Percentiles rank a stretch among this genome's conserved stretches.
These are phyloP conservation scores for Fraxinus velutina DNA, from an alignment of 305 asterid species.

Conservation along the genomic window DNA sequence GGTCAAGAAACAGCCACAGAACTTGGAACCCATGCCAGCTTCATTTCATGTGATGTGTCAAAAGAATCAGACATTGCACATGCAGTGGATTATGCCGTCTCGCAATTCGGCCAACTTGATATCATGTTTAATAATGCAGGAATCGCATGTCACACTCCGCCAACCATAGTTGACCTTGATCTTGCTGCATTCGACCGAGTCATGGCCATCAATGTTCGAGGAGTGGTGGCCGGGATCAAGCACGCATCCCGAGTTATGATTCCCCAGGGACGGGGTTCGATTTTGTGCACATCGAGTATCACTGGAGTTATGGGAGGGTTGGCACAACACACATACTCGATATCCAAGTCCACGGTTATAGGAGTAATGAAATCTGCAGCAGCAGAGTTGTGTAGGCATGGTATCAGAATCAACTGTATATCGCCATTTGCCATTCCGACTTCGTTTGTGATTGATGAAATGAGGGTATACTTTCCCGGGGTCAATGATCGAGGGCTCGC, in stretches of 20 bases:
- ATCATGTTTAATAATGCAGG: slow-evolving; percentile 92
- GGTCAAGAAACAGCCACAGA: slow-evolving; percentile 49
- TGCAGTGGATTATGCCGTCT: slow-evolving; percentile 61
- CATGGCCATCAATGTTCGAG: slow-evolving; percentile 70
- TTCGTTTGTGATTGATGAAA: slow-evolving; percentile 50
- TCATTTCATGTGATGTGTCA: slow-evolving; percentile 59
- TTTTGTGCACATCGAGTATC: slow-evolving; percentile 74
- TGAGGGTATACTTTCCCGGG: slow-evolving; percentile 49
- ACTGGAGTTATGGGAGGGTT: slow-evolving; percentile 72
- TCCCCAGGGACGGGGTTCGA: slow-evolving; percentile 54
- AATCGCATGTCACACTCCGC: slow-evolving; percentile 68
- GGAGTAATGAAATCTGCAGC: slow-evolving; percentile 62
- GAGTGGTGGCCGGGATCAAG: slow-evolving; percentile 67
- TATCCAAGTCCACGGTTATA: slow-evolving; percentile 61
- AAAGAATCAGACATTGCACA: slow-evolving; percentile 55
- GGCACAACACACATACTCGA: slow-evolving; percentile 65
- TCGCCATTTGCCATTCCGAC: slow-evolving; percentile 89
- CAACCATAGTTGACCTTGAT: slow-evolving; percentile 59
- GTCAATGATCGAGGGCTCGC: slow-evolving; percentile 37
- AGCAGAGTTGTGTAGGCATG: slow-evolving; percentile 55
- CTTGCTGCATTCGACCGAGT: slow-evolving; percentile 53
- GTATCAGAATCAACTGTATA: slow-evolving; percentile 65
- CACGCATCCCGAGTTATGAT: slow-evolving; percentile 92
- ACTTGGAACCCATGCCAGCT: slow-evolving; percentile 63
- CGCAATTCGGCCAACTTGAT: slow-evolving; percentile 56